A percentile compares a stretch with the other conserved stretches of the same genome.
phyloP scores from a whole-genome alignment of 148 eudicot species.

The Rhododendron ferrugineum region DNA sequence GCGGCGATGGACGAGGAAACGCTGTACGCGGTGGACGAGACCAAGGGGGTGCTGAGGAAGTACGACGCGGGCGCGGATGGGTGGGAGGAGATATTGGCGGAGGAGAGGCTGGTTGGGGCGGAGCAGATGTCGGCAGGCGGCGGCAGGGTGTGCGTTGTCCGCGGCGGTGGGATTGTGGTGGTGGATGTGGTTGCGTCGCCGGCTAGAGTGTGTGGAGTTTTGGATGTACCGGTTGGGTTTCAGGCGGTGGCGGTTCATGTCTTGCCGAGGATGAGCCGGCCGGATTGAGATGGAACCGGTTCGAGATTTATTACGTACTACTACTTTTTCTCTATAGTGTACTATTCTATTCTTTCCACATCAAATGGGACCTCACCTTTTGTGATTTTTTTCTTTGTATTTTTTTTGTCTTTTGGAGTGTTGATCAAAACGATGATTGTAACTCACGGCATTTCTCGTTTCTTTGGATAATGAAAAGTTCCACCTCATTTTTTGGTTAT shows the following conservation, averaged over 20 bases:
- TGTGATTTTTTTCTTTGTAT: too few species aligned
- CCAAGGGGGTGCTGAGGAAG: slow-evolving; percentile 44
- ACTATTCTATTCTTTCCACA: neutral
- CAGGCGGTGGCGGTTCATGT: slow-evolving; percentile 48
- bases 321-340: neutral
- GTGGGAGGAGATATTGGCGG: slow-evolving; percentile 49
- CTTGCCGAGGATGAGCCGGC: slow-evolving; percentile 54
- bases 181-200: slow-evolving; percentile 54
- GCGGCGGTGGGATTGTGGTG: slow-evolving; percentile 37
- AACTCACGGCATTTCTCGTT: too few species aligned
- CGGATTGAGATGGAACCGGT: neutral
- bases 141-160: slow-evolving; percentile 57
- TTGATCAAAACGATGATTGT: too few species aligned
- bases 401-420: too few species aligned
- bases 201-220: slow-evolving; percentile 39
- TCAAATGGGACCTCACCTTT: neutral
- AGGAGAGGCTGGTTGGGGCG: slow-evolving; percentile 46
- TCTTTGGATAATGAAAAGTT: too few species aligned
- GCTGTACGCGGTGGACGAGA: slow-evolving; percentile 52
- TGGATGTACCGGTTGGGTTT: slow-evolving; percentile 37
- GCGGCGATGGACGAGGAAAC: slow-evolving; percentile 67
- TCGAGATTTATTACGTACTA: too few species aligned
- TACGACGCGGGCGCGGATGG: slow-evolving; percentile 36
- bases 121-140: slow-evolving; percentile 49
- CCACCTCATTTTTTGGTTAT: too few species aligned